These are phyloP conservation scores for Annona squamosa DNA, from an alignment of 164 flowering plant species.

Conservation along the genomic window DNA sequence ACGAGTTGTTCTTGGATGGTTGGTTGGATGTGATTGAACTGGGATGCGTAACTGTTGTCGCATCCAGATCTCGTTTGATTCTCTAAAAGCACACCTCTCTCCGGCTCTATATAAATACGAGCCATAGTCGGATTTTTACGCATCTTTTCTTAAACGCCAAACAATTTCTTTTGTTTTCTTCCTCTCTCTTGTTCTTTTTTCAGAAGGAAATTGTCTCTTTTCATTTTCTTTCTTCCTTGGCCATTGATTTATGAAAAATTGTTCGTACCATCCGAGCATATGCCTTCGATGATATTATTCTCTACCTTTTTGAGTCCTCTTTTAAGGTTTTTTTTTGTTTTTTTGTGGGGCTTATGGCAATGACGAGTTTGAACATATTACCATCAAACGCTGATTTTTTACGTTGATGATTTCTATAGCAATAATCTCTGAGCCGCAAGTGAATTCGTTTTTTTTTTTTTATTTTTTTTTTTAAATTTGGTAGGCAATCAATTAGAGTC, in stretches of 20 bases:
- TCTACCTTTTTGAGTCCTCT: background rate
- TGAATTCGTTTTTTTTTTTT: background rate
- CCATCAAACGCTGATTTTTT: background rate
- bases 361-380: background rate
- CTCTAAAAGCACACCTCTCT: too few species aligned
- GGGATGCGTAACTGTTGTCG: too few species aligned
- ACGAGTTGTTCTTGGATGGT: too few species aligned
- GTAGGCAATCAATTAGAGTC: conserved; percentile 42
- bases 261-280: conserved; percentile 2
- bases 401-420: background rate
- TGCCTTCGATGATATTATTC: background rate
- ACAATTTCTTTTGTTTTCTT: too few species aligned
- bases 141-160: too few species aligned
- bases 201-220: too few species aligned
- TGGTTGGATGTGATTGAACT: too few species aligned
- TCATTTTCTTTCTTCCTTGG: background rate
- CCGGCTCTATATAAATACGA: too few species aligned
- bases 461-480: background rate
- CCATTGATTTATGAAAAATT: background rate
- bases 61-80: too few species aligned
- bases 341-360: background rate
- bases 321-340: background rate
- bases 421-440: background rate
- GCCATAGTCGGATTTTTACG: too few species aligned
- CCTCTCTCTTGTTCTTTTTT: too few species aligned